A percentile compares a stretch with the other conserved stretches of the same genome.
Conservation (phyloP, 1,139 yeast species). For the Nakaseomyces uthaithaninus region DNA sequence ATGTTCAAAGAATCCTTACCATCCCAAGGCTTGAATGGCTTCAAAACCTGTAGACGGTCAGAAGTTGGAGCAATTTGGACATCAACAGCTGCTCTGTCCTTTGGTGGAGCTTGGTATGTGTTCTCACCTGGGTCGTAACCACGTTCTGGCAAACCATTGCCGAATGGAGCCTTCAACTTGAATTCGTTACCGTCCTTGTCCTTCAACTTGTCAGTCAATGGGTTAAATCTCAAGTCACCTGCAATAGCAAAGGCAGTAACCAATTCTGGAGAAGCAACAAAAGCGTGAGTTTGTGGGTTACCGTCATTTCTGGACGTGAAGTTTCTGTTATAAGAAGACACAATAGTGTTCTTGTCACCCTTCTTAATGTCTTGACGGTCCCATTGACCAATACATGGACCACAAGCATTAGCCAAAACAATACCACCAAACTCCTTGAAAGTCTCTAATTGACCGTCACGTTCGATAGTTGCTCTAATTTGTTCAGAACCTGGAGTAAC, state of each 20-base stretch:
- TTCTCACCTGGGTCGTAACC: conserved; percentile 94
- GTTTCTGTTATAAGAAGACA: conserved; percentile 98
- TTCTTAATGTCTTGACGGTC: conserved; percentile 94
- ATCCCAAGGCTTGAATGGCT: conserved; percentile 91
- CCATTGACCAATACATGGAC: conserved; percentile 99
- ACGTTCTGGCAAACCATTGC: conserved; percentile 84
- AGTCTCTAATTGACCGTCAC: conserved; percentile 90
- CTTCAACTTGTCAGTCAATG: conserved; percentile 87
- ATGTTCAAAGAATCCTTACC: conserved; percentile 85
- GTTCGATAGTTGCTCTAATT: conserved; percentile 95
- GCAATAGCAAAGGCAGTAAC: conserved; percentile 93
- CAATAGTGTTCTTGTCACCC: conserved; percentile 98
- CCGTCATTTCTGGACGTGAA: conserved; percentile 98
- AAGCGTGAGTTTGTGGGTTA: conserved; percentile 97
- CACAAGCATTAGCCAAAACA: conserved; percentile 97
- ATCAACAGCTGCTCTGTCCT: conserved; percentile 64
- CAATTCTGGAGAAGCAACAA: conserved; percentile 97
- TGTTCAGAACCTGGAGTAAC: conserved; percentile 99
- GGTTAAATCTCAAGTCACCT: conserved; percentile 98
- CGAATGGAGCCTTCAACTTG: conserved; percentile 81
- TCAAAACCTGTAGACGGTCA: conserved; percentile 79
- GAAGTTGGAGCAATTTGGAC: conserved; percentile 82
- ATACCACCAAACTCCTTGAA: conserved; percentile 91
- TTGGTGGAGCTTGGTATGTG: conserved; percentile 98
- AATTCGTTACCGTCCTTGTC: conserved; percentile 94